Evolutionary conservation across 2,329 filamentous ascomycete genomes (phyloP), one percentile per base, ranked within the genome.

Genomic region (Cladosporium sp.): DNA sequence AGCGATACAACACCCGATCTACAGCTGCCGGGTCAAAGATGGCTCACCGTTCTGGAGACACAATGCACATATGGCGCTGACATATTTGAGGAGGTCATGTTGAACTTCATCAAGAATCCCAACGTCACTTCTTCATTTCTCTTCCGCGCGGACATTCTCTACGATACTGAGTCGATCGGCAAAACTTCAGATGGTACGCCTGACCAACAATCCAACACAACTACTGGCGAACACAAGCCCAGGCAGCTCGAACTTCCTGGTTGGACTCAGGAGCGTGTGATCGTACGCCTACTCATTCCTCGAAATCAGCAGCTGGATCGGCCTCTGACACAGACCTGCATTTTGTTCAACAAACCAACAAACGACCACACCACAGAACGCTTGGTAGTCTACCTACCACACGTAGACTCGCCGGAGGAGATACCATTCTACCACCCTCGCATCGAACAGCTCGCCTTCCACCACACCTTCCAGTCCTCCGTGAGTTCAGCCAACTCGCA

Each of bases 341-440:
- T 91, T 64, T 85, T 93, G 68, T 92, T 76, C 72, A 73, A 69
- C 43, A 39, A 73, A 76, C 6, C 36, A 71, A 73, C 78, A 23
- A 72, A 74, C 28, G 71, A 73, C 2, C 53, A 64, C 25, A 63
- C 72, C 3, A 75, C 79, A 46, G 78, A 79, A 32, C 85, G 83
- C 34, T 78, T 94, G 61, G 86, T 96, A 18, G 77, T 96, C 36
- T 97, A 96, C 75, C 82, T 91, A 6, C 92, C 94, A 8, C 93
- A 97, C 77, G 83, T 87, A 10, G 76, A 83, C 34, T 80, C 80
- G 1, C 79, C 84, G 13, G 82, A 85, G 16, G 85, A 89, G 2
- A 84, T 95, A 67, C 94, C 94, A 0, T 97, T 91, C 78, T 98
- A 97, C 77, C 93, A 97, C 74, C 94, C 94, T 25, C 83, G 85